Evolutionary conservation across 192 early-diverging fungal genomes (phyloP).

Genomic region (Backusella morwellensis): DNA sequence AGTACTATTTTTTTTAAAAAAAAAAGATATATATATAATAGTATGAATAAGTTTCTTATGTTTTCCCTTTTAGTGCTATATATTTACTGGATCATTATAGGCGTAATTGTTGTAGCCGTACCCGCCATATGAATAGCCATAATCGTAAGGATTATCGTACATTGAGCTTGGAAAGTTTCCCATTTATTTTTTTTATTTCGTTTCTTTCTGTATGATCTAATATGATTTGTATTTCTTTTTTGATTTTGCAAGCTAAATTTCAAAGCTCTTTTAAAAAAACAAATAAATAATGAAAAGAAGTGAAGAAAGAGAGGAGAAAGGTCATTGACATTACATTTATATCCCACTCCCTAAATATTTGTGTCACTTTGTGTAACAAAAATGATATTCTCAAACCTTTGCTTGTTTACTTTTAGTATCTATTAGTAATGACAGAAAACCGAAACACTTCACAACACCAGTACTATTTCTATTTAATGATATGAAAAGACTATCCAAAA

Average conservation of each 20-base stretch:
- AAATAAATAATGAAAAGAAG: background rate
- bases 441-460: background rate
- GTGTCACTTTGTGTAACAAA: background rate
- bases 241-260: background rate
- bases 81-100: constrained; percentile 3
- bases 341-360: background rate
- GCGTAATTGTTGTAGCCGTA: background rate
- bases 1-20: background rate
- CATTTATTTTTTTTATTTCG: background rate
- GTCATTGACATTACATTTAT: constrained; percentile 1
- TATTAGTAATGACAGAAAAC: constrained; percentile 1
- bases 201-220: background rate
- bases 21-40: background rate
- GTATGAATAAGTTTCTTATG: background rate
- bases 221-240: background rate
- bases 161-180: constrained; percentile 1
- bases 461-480: background rate
- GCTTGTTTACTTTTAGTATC: background rate
- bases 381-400: background rate
- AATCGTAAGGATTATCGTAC: background rate
- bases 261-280: background rate
- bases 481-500: background rate
- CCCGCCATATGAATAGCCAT: background rate
- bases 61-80: background rate
- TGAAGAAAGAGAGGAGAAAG: background rate